Evolutionary conservation across 208 protist species (phyloP), one percentile per base, ranked within the genome.

Genomic region (Trypanosoma avium): DNA sequence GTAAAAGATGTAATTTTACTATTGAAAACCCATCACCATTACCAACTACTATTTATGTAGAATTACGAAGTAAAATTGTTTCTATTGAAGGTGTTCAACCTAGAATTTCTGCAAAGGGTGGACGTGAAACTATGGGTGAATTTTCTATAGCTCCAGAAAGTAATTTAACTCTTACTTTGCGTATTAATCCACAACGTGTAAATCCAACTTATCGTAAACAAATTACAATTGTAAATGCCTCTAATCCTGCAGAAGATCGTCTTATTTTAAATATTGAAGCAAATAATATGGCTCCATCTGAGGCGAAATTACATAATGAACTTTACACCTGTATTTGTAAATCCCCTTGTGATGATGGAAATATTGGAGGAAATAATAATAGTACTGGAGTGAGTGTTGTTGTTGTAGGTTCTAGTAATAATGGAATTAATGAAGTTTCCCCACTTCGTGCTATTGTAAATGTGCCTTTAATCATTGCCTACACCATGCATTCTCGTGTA

Each of bases 51-150:
- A 57, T 93, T 17, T 47, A 81, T 58, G 70, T 95, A 38, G 76
- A 93, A 53, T 49, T 95, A 36, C 84, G 89, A 8, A 95, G 89
- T 62, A 95, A 95, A 70, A 88, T 95, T 67, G 87, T 95, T 54
- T 78, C 69, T 49, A 88, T 95, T 45, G 89, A 92, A 15, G 88
- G 85, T 4, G 60, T 73, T 6, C 66, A 58, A 9, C 57, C 72
- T 12, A 54, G 74, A 9, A 62, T 48, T 3, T 62, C 56, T 0
- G 36, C 52, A 10, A 57, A 43, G 29, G 67, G 67, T 22, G 73
- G 58, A 33, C 47, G 78, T 15, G 86, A 95, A 62, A 70, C 81
- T 33, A 68, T 77, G 12, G 86, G 84, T 30, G 77, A 88, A 46
- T 88, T 95, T 72, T 76, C 74, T 10, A 82, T 95, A 36, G 84